A percentile compares a stretch with the other conserved stretches of the same genome.
Conservation (phyloP, 208 protist genomes). For the Leishmania major region DNA sequence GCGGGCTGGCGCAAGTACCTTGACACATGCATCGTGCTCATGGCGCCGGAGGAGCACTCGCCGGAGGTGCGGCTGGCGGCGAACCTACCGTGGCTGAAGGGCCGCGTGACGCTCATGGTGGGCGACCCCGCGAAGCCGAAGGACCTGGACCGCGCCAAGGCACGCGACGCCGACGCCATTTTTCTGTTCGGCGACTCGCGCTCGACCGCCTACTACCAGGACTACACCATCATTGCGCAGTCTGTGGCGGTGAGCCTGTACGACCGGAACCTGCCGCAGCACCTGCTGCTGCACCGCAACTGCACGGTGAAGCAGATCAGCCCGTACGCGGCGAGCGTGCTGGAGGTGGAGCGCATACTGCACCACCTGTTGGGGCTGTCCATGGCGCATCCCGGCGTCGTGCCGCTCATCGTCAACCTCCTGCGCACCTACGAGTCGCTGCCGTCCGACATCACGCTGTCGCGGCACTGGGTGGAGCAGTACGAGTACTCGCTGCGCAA, state of each 20-base stretch:
- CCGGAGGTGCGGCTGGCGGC: conserved; percentile 57
- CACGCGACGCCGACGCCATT: conserved; percentile 71
- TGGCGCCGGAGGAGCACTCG: conserved; percentile 62
- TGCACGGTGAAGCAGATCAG: conserved; percentile 60
- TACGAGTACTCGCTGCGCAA: conserved; percentile 87
- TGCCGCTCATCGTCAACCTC: conserved; percentile 82
- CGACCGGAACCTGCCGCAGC: conserved; percentile 74
- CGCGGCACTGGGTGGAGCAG: conserved; percentile 72
- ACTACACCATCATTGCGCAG: conserved; percentile 74
- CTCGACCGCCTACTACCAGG: conserved; percentile 75
- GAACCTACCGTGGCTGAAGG: conserved; percentile 77
- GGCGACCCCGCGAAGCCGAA: conserved; percentile 53
- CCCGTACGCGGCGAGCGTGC: conserved; percentile 62
- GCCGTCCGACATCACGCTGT: conserved; percentile 48
- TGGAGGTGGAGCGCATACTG: conserved; percentile 73
- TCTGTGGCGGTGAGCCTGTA: conserved; percentile 65
- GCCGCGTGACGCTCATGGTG: conserved; percentile 72
- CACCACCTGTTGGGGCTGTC: conserved; percentile 77
- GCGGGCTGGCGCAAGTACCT: conserved; percentile 82
- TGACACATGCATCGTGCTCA: conserved; percentile 65
- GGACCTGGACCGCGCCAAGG: conserved; percentile 66
- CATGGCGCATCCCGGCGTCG: conserved; percentile 68
- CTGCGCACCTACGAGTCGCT: conserved; percentile 81
- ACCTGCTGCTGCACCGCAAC: conserved; percentile 72
- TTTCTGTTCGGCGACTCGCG: conserved; percentile 81